Conservation (phyloP, 495 filamentous ascomycete species). For the Penicillium daleae region DNA sequence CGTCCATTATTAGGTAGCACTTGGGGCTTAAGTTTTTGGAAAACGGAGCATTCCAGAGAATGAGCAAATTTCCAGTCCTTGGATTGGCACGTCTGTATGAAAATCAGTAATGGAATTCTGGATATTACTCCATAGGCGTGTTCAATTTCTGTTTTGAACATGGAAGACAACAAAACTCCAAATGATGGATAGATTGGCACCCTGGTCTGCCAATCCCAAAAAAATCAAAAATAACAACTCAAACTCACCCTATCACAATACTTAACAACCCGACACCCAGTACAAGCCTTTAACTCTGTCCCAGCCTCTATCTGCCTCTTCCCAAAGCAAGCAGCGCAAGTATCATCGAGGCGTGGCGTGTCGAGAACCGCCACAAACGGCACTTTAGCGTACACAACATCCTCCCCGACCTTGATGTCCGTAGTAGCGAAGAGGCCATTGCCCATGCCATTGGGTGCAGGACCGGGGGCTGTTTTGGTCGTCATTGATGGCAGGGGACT, state of each 20-base stretch:
- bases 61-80: constrained; percentile 64
- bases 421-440: constrained; percentile 47
- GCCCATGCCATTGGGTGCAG: constrained; percentile 39
- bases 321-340: constrained; percentile 51
- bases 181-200: not conserved
- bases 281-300: constrained; percentile 56
- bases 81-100: constrained; percentile 60
- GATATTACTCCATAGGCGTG: not conserved
- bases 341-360: constrained; percentile 41
- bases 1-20: constrained; percentile 60
- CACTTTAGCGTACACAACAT: constrained; percentile 42
- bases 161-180: constrained; percentile 1
- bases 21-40: constrained; percentile 48
- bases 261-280: constrained; percentile 61
- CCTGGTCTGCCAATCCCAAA: not conserved
- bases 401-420: constrained; percentile 39
- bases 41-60: constrained; percentile 62
- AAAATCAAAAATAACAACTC: constrained; percentile 2
- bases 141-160: not conserved
- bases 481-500: constrained; percentile 26
- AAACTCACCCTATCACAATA: constrained; percentile 68
- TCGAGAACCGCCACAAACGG: constrained; percentile 52
- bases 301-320: constrained; percentile 32
- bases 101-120: not conserved
- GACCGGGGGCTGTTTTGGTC: constrained; percentile 34